Evolutionary conservation across 2,329 filamentous ascomycete species (phyloP), one percentile per base, ranked within the genome.

Genomic region (Apiospora rasikravindrae): DNA sequence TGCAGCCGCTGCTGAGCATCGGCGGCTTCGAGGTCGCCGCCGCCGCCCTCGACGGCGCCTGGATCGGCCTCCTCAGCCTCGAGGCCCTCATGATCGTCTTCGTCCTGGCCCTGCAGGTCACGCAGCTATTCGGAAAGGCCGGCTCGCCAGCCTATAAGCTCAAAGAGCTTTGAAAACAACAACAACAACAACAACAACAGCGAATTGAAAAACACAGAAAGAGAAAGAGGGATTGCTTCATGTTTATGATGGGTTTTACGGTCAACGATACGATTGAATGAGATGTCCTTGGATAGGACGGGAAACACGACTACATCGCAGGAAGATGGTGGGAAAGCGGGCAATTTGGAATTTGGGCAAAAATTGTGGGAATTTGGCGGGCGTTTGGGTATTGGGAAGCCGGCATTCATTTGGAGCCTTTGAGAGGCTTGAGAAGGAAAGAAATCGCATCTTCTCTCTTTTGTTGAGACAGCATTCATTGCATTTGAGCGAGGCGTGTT

Each of bases 21-120:
- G 74, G 77, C 57, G 79, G 78, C 70, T 76, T 82, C 73, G 80
- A 84, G 72, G 80, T 82, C 71, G 77, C 78, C 69, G 80, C 86
- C 45, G 77, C 78, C 69, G 80, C 86, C 45, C 78, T 87, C 67
- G 86, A 87, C 80, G 79, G 81, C 45, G 76, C 87, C 67, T 87
- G 86, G 84, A 81, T 87, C 67, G 82, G 83, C 53, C 81, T 87
- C n/a, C 77, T 87, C 53, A 81, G 81, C 24, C 75, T 87, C 47
- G 84, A 87, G 74, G 82, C 84, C 24, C 72, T 85, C 61, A 83
- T 87, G 80, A 82, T 87, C 4, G 72, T 84, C 42, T 80, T 81
- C 13, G 83, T 86, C 16, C 70, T 80, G 2, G 71, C 73, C n/a
- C 69, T 76, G 16, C 70, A 64, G n/a, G 57, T 40, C 33, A 64